Conservation (phyloP, 257 asterid genomes). For the Solanum infundibuliforme region DNA sequence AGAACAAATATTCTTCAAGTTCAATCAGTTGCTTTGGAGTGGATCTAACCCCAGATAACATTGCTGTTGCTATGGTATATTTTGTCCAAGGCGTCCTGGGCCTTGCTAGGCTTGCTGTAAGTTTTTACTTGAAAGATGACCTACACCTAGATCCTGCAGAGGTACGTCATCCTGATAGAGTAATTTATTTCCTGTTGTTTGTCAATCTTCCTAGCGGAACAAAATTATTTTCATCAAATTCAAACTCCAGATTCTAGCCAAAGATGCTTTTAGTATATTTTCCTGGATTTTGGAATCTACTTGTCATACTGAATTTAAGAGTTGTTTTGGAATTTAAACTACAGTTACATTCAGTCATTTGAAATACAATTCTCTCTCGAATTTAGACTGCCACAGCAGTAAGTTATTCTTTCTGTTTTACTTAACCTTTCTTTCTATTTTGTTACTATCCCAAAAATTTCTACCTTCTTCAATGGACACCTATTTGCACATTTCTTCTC, state of each 20-base stretch:
- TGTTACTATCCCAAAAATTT: neutral
- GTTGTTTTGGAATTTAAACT: neutral
- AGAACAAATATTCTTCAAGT: constrained; percentile 45
- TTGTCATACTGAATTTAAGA: neutral
- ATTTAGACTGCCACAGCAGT: neutral
- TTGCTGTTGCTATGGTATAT: constrained; percentile 99
- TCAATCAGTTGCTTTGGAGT: constrained; percentile 65
- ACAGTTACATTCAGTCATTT: neutral
- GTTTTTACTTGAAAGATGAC: constrained; percentile 94
- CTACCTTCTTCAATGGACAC: neutral
- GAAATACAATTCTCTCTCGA: neutral
- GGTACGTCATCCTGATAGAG: constrained; percentile 34
- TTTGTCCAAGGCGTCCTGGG: constrained; percentile 98
- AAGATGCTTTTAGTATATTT: neutral
- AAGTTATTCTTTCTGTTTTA: neutral
- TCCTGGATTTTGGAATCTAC: neutral
- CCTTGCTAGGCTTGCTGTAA: constrained; percentile 89
- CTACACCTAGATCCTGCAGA: constrained; percentile 96
- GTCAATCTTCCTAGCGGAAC: neutral
- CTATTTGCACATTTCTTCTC: neutral
- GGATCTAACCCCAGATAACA: constrained; percentile 75
- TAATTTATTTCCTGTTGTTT: neutral
- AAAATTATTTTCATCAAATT: neutral
- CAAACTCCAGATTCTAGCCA: neutral
- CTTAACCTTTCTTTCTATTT: neutral